These are phyloP conservation scores for Cyclocybe cylindracea DNA, from an alignment of 768 basidiomycete species.

Conservation along the genomic window DNA sequence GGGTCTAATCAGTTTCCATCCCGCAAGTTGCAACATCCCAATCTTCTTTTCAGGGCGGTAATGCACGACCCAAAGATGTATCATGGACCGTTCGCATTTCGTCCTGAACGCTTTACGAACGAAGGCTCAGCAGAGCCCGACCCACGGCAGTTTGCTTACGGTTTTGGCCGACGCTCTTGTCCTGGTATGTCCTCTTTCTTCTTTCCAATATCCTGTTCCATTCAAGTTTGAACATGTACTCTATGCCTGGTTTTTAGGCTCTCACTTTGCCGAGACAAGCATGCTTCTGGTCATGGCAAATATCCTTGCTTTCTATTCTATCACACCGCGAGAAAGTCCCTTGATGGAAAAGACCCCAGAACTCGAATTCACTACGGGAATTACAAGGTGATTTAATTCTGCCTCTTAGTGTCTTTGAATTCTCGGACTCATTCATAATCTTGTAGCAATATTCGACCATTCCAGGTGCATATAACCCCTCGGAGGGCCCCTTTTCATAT, in stretches of 20 bases:
- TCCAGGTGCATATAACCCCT: conserved; percentile 11
- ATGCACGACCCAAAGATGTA: too few species aligned
- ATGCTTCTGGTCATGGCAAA: conserved; percentile 17
- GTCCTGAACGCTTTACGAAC: too few species aligned
- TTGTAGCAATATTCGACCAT: conserved; percentile 16
- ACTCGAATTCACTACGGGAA: conserved; percentile 3
- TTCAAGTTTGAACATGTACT: too few species aligned
- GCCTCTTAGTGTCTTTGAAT: neutral
- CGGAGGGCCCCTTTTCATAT: neutral
- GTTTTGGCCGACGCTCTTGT: conserved; percentile 22
- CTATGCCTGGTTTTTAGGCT: conserved; percentile 3
- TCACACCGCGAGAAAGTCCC: conserved; percentile 8
- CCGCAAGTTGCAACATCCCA: too few species aligned
- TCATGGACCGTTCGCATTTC: too few species aligned
- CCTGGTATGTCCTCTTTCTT: conserved; percentile 14
- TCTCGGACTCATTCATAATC: too few species aligned
- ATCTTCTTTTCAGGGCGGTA: too few species aligned
- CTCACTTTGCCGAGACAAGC: conserved; percentile 19
- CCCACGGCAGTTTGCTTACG: conserved; percentile 19
- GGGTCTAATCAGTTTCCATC: too few species aligned
- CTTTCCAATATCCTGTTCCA: too few species aligned
- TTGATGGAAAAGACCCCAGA: too few species aligned
- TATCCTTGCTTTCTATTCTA: conserved; percentile 10
- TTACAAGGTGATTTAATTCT: neutral
- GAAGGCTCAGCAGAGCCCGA: conserved; percentile 9